Base-by-base conservation (phyloP, 768 basidiomycete genomes). In the Russula olivacea region DNA sequence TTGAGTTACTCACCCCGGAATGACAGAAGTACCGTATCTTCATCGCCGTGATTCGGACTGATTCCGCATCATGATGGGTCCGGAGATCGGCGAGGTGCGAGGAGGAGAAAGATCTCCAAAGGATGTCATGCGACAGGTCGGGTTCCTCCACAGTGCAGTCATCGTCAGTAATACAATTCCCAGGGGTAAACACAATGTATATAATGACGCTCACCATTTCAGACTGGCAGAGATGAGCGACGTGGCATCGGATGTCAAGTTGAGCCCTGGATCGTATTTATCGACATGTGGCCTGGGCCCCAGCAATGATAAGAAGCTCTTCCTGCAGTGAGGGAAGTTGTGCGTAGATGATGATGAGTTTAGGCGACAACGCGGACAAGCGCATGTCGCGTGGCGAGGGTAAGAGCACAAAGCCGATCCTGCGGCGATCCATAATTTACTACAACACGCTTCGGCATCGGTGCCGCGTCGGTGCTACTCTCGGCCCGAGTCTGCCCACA, bases 131-230 rank as follows among this genome's bases (percentile, higher is more conserved):
- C 0, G 93, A 89, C 2, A 96, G 78, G 69, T 89, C 84, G 0
- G 88, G 69, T 82, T 81, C 38, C 78, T 81, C 93, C 93, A 94
- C 15, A 94, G 75, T 0, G 82, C 74, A 0, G 84, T 80, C 88
- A 96, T n/a, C n/a, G n/a, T n/a, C n/a, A n/a, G n/a, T n/a, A n/a
- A 34, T 12, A 91, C 3, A 85, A 77, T 30, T 92, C 87, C 92
- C 93, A 0, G 92, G 90, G 0, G 93, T 95, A 0, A 93, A 82
- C 10, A 92, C 78, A 0, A 94, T 82, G 68, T n/a, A n/a, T 93
- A 93, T 17, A 95, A 93, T 78, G 21, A 89, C 74, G 5, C 76
- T 70, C n/a, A n/a, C 79, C 12, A 93, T 77, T 48, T 85, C 82
- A 57, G 80, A 76, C 91, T 92, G 50, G 21, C 21, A 32, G 43